Evolutionary conservation across 345 rosid genomes (phyloP), one percentile per base, ranked within the genome.

Genomic region (Lagerstroemia speciosa): DNA sequence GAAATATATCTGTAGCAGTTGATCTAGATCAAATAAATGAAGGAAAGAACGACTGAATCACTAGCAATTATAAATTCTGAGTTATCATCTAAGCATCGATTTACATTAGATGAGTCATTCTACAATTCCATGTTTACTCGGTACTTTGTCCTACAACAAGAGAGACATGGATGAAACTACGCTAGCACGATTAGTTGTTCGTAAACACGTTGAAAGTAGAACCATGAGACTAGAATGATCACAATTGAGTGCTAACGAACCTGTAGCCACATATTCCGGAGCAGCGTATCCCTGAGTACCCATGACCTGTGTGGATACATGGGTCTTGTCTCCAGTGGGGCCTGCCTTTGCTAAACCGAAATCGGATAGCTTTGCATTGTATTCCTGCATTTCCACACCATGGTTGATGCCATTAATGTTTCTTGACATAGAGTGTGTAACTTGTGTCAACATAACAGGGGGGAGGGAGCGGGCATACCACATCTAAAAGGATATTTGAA

Each of bases 221-320:
- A 72, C 20, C 41, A n/a, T 34, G 24, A 32, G 37, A n/a, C n/a
- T n/a, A n/a, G n/a, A n/a, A n/a, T n/a, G n/a, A n/a, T n/a, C n/a
- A n/a, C 27, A 58, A 58, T 30, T 11, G 20, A 58, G 33, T 0
- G 14, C 33, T 14, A 67, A 72, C 87, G 67, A 50, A 93, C 98
- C 98, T 68, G 98, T 93, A 60, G 98, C 98, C 77, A 93, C 86
- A 72, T 93, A 93, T 78, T 93, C 98, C 55, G 98, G 98, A 7
- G 98, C 98, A 19, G 97, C 98, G 62, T 93, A 93, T 20, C 98
- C 98, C 11, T 84, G 96, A 61, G 98, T 93, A 71, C 98, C 98
- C 92, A 93, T 85, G 73, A 93, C 96, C 76, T 89, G 98, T 53
- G 98, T 93, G 43, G 98, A 91, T 40, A 93, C 98, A 65, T 93